Evolutionary conservation across 441 rosid genomes (phyloP), one percentile per base, ranked within the genome.

Genomic region (Jatropha multifida): DNA sequence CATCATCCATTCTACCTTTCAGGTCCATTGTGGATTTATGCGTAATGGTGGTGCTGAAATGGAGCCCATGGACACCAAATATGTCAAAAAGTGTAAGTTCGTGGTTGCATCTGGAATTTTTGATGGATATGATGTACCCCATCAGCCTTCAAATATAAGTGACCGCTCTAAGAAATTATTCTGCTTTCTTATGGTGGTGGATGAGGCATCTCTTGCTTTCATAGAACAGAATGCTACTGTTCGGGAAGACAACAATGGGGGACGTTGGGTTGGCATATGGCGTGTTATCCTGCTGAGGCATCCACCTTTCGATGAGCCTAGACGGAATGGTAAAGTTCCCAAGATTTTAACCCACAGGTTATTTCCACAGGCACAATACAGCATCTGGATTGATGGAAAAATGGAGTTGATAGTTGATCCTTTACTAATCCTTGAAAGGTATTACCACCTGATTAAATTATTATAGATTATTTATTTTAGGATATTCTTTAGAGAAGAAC

Each of bases 311-410:
- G 98, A 96, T 81, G 98, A 96, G 75, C 99, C 98, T 52, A 87
- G 98, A 81, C 87, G 98, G 82, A 96, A 96, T 61, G 97, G 99
- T 74, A 94, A 94, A 84, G 97, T 96, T 82, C 99, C 98, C 1
- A 96, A 96, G 82, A 94, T 92, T 79, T 83, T 96, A 86, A 94
- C 99, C 72, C 98, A 94, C 85, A 88, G 98, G 85, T 78, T 96
- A 80, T 94, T 94, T 85, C 99, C 97, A 79, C 83, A 91, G 82
- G 91, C 97, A 7, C 96, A 86, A 51, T 94, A 92, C 90, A 96
- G 96, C 86, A 96, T 96, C 71, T 96, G 99, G 99, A 92, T 96
- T 77, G 98, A 92, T 86, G 98, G 94, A 65, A 94, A 96, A 82
- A 96, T 96, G 98, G 99, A 96, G 93, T 89, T 96, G 80, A 85